A percentile compares a stretch with the other conserved stretches of the same genome.
These are phyloP conservation scores for Scutellaria baicalensis DNA, from an alignment of 257 asterid species.

Conservation along the genomic window DNA sequence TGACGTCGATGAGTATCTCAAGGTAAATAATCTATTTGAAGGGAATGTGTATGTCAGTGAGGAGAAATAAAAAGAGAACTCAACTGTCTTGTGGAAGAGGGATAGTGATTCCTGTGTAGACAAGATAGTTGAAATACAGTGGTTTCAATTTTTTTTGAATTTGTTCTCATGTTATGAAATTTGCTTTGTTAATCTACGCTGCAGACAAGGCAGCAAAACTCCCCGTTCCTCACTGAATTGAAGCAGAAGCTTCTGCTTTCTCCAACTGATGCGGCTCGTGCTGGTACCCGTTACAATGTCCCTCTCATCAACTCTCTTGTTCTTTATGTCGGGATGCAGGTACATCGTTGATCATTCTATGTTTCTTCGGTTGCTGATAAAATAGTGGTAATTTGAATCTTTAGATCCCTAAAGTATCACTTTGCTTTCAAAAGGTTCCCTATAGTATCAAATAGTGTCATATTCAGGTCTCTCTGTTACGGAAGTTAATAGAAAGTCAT, in stretches of 20 bases:
- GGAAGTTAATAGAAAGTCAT: no score
- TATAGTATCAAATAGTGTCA: no score
- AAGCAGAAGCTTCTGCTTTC: conserved; percentile 84
- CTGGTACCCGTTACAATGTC: conserved; percentile 90
- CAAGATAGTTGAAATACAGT: no score
- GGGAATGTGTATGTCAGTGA: neutral
- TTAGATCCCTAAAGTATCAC: no score
- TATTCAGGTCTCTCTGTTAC: no score
- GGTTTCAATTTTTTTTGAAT: neutral
- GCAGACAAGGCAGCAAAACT: conserved; percentile 83
- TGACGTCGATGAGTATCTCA: conserved; percentile 85
- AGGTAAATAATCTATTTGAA: conserved; percentile 35
- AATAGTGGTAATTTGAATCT: neutral
- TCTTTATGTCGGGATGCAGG: conserved; percentile 90
- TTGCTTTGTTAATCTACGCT: conserved; percentile 6
- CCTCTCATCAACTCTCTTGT: conserved; percentile 92
- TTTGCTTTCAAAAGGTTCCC: no score
- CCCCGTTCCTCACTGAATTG: conserved; percentile 71
- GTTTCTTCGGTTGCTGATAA: neutral
- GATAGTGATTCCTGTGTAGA: no score
- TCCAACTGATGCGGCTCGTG: conserved; percentile 60
- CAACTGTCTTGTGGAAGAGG: no score
- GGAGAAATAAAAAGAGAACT: neutral
- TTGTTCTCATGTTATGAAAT: neutral
- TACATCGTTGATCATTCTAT: conserved; percentile 9